Evolutionary conservation across 148 eudicot species (phyloP), one percentile per base, ranked within the genome.

Genomic region (Amaranthus hypochondriacus): DNA sequence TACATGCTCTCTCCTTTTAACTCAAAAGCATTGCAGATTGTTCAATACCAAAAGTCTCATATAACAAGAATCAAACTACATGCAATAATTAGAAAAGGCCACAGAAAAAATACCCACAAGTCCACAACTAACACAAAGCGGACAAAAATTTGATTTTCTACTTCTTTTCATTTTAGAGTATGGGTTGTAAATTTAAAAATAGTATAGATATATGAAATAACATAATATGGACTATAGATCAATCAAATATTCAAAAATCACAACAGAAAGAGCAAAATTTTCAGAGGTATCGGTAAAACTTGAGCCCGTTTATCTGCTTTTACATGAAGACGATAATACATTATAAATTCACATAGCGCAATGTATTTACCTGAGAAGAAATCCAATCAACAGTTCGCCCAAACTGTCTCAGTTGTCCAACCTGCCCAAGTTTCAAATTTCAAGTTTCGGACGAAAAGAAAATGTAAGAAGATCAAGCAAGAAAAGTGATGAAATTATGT

Each of bases 401-500:
- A 79, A 90, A 76, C 77, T 85, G 93, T 54, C 93, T 84, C 82
- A 92, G 68, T 75, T 87, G 96, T 60, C 87, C 86, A 81, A 87
- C 87, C 96, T 92, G 93, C 73, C 79, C 80, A 12, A 83, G 74
- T 42, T 13, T 39, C 52, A 53, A 53, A 55, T 48, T 70, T 79
- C 49, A 58, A 57, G 39, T 28, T 28, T 28, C 43, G 42, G 66
- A 51, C 3, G 39, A 28, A 60, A 28, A 12, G 15, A 21, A 48
- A 18, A 73, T 52, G 11, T 62, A 56, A 44, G 28, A 44, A 10
- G 70, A 9, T 50, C 47, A 68, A 7, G 18, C 42, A 61, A 62
- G 58, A 55, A 21, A 64, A 43, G 11, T 56, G 39, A 56, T 11
- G 12, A 0, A 8, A 67, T n/a, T 21, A 18, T 14, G 9, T 54